Base-by-base conservation (phyloP, 2,329 filamentous ascomycete genomes). In the Diaporthe caulivora region DNA sequence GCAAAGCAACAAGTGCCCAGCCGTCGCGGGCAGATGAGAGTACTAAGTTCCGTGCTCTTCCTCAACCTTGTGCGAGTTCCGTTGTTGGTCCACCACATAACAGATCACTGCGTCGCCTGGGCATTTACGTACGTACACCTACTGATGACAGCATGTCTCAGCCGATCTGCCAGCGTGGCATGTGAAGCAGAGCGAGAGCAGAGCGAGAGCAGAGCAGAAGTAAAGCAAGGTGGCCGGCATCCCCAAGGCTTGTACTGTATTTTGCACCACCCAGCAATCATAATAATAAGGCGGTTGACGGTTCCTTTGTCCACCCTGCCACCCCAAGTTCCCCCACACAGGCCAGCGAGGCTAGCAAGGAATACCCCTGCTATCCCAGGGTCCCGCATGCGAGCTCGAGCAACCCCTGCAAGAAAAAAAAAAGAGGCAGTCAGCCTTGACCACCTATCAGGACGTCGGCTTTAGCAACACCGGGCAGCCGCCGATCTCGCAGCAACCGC, bases 281-380 rank as follows among this genome's bases (percentile, higher is more conserved):
- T 15, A 53, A 44, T 49, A 68, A 42, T 8, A 55, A 37, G 51
- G 68, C 55, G 68, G 40, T 58, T 71, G 53, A 49, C n/a, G 40
- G 13, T 57, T 49, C 40, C 37, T 71, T 49, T 71, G 53, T 58
- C 26, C 53, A 24, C 29, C 65, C 65, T 37, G 70, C 29, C 53
- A 42, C 29, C 65, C 65, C 51, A 71, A 40, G 62, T 54, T 55
- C 72, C 72, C 72, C 70, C 72, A 74, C 70, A 74, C 64, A 60
- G 26, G 26, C 11, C 18, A 44, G 34, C 55, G 24, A 17, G 18
- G 60, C 72, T 74, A 68, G 72, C 53, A 72, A 29, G 72, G 62
- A 8, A 7, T 15, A 8, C 31, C 62, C 62, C 44, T 40, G 62
- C 62, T 67, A 53, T 44, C 47, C 26, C 62, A 67, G 62, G 72